Evolutionary conservation across 2,329 filamentous ascomycete genomes (phyloP).

Genomic region (Ophiocordyceps camponoti-leonardi): DNA sequence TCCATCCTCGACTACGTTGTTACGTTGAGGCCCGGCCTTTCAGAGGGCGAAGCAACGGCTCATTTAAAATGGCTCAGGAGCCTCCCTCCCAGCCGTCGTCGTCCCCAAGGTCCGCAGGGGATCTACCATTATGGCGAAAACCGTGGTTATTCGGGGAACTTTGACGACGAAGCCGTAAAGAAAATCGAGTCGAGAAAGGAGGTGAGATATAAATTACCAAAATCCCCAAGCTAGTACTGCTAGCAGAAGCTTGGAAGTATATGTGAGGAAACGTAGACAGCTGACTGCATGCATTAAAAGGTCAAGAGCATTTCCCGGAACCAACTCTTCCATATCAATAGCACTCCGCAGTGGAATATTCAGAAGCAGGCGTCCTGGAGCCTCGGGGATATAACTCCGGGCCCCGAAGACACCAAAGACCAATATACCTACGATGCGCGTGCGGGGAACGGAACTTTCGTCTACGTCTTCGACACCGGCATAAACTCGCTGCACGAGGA

Average conservation of each 20-base stretch:
- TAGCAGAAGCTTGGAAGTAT: too few relatives aligned
- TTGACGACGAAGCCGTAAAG: not conserved
- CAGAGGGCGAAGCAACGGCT: not conserved
- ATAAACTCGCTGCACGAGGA: not conserved
- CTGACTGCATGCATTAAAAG: too few relatives aligned
- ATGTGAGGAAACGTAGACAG: too few relatives aligned
- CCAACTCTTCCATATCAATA: too few relatives aligned
- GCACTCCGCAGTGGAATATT: too few relatives aligned
- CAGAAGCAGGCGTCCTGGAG: not conserved
- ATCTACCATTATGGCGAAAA: not conserved
- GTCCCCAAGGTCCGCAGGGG: not conserved
- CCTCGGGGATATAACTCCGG: not conserved
- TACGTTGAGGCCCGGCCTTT: not conserved
- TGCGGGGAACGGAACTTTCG: not conserved
- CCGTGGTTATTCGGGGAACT: not conserved
- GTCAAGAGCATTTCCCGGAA: too few relatives aligned
- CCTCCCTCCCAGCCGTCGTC: not conserved
- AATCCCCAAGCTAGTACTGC: too few relatives aligned
- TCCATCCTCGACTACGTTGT: not conserved
- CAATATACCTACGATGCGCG: not conserved
- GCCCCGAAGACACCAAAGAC: not conserved
- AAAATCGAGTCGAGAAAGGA: not conserved
- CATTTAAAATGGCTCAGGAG: not conserved
- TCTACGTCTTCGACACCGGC: not conserved
- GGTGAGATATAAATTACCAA: too few relatives aligned